These are phyloP conservation scores for Sclerotinia spermophila DNA, from an alignment of 2,329 filamentous ascomycete genomes.

Conservation along the genomic window DNA sequence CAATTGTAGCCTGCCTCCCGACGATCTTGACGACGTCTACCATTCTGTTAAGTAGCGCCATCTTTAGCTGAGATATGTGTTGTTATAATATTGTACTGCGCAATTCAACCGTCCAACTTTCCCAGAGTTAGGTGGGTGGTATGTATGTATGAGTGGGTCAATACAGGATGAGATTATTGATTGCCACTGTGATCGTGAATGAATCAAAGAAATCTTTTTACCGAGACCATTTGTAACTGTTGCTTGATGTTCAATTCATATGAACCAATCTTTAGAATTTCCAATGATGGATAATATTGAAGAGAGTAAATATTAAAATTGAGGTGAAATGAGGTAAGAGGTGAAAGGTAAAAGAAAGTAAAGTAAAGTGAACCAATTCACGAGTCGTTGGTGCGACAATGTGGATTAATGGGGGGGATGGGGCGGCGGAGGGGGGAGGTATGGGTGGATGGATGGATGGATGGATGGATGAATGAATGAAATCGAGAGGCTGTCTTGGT, in stretches of 20 bases:
- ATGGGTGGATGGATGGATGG: neutral
- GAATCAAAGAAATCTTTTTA: neutral
- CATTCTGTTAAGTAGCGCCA: constrained; percentile 31
- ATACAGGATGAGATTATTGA: neutral
- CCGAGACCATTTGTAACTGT: constrained; percentile 6
- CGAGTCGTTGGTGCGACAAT: neutral
- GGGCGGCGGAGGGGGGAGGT: neutral
- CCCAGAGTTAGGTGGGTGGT: neutral
- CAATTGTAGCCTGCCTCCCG: constrained; percentile 24
- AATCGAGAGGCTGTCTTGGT: constrained; percentile 7
- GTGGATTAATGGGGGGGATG: neutral
- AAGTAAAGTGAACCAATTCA: neutral
- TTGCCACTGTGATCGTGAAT: constrained; percentile 11
- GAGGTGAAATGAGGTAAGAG: too few species aligned
- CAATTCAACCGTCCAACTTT: neutral
- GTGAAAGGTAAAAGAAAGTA: neutral
- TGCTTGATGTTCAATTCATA: neutral
- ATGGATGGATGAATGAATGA: neutral
- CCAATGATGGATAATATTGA: neutral
- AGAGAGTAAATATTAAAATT: neutral
- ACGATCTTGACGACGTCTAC: constrained; percentile 31
- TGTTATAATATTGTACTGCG: neutral
- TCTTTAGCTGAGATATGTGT: constrained; percentile 19
- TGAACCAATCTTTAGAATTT: neutral
- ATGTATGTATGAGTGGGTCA: neutral